phyloP scores from a whole-genome alignment of 169 alveolate species.

The Cryptosporidium andersoni region DNA sequence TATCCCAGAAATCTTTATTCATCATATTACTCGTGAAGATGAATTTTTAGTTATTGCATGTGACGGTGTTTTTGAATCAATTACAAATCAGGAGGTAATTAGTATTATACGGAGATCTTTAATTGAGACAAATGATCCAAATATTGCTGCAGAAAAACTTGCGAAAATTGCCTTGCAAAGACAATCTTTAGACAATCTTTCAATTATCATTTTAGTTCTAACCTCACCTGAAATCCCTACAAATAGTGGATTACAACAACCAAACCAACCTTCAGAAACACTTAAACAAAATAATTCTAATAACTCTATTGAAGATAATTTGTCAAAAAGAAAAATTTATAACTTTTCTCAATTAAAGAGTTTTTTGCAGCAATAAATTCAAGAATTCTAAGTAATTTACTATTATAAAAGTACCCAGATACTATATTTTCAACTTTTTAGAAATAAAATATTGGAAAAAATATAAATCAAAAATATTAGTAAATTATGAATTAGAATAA shows the following conservation, averaged over 20 bases:
- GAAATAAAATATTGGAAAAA: no score
- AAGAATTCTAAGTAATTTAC: not conserved
- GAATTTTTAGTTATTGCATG: slow-evolving; percentile 76
- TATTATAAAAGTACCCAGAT: no score
- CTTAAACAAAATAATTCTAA: not conserved
- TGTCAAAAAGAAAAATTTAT: slow-evolving; percentile 31
- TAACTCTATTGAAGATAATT: not conserved
- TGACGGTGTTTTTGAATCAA: slow-evolving; percentile 74
- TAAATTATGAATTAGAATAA: no score
- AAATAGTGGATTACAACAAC: not conserved
- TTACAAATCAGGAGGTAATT: slow-evolving; percentile 73
- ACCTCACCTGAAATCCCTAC: slow-evolving; percentile 43
- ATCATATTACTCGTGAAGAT: slow-evolving; percentile 74
- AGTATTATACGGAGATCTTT: slow-evolving; percentile 69
- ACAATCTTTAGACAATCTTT: slow-evolving; percentile 78
- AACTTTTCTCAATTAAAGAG: slow-evolving; percentile 49
- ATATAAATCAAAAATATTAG: no score
- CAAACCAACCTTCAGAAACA: not conserved
- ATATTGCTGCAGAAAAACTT: slow-evolving; percentile 77
- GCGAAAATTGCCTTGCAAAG: slow-evolving; percentile 77
- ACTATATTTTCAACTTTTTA: no score
- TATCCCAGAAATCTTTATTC: slow-evolving; percentile 76
- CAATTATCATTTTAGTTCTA: slow-evolving; percentile 76
- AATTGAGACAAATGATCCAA: slow-evolving; percentile 71
- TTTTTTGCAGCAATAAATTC: slow-evolving; percentile 2